Base-by-base conservation (phyloP, 73 alveolate species). In the Paramecium sonneborni region DNA sequence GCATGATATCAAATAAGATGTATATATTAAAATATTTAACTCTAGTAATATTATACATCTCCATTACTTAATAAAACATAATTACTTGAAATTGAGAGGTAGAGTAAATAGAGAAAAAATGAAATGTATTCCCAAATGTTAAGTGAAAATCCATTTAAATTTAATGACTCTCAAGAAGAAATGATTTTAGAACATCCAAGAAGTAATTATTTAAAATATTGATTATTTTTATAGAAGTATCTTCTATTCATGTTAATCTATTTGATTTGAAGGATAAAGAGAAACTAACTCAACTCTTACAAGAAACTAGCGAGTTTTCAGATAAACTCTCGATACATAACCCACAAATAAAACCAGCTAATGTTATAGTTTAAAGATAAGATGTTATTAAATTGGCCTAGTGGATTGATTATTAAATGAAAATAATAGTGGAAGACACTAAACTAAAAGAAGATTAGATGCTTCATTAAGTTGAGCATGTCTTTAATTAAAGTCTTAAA, bases 41-140 rank as follows among this genome's bases (percentile, higher is more conserved):
- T 11, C 10, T 72, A 79, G 90, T 24, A 79, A 79, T 46, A 79
- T 79, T 79, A 79, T 44, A 20, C 28, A 37, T 79, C 90, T 43
- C 90, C 90, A 20, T 24, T 79, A 6, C 28, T 79, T 10, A 39
- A 57, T 4, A 39, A 79, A 6, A 21, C 41, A 43, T 44, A 79
- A 79, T 41, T 79, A 20, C 24, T 30, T 21, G 90, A 79, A 44
- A 34, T 79, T 18, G 90, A 79, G 30, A 38, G 90, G 72, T 23
- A 79, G 41, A 30, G 46, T 6, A 79, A 79, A 79, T 20, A 79
- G 18, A 38, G 90, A 12, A 79, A 37, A 7, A 79, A 79, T 79
- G 90, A 79, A n/a, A 37, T 79, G 34, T 79, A 79, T 79, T 79
- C 90, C 5, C 14, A 79, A 43, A 79, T 79, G 90, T 30, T 79